A percentile compares a stretch with the other conserved stretches of the same genome.
Evolutionary conservation across 129 eudicot genomes (phyloP).

Genomic region (Arctium minus): DNA sequence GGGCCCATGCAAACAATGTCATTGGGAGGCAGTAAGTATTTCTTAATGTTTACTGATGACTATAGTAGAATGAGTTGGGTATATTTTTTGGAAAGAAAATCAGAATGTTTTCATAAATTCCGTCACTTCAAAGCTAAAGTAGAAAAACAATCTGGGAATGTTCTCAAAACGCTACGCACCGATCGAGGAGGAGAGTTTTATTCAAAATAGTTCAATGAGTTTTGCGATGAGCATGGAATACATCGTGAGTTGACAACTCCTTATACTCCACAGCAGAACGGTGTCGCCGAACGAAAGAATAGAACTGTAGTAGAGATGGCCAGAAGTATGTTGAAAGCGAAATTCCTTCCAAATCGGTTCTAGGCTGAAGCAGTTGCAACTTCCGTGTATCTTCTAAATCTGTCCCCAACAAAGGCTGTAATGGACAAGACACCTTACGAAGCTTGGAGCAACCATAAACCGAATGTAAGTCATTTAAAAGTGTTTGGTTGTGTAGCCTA

Average conservation of each 20-base stretch:
- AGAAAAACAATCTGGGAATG: neutral
- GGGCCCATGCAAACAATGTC: too few relatives aligned
- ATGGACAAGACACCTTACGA: neutral
- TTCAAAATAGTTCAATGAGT: neutral
- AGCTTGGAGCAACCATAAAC: too few relatives aligned
- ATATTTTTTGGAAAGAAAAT: too few relatives aligned
- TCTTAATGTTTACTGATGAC: too few relatives aligned
- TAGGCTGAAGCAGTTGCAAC: conserved; percentile 5
- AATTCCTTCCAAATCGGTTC: neutral
- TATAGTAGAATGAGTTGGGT: neutral
- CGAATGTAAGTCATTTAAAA: neutral
- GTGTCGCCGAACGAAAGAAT: neutral
- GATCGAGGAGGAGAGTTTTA: too few relatives aligned
- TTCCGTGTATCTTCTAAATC: neutral
- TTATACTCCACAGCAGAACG: neutral
- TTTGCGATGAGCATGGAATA: neutral
- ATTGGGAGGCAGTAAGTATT: too few relatives aligned
- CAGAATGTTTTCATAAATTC: neutral
- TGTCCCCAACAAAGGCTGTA: conserved; percentile 1
- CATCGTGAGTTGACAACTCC: neutral
- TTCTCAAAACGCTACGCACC: neutral
- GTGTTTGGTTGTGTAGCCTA: neutral
- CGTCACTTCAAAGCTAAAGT: neutral
- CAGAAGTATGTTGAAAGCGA: neutral
- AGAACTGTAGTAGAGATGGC: neutral